These are phyloP conservation scores for Tephrocybe sp. DNA, from an alignment of 768 basidiomycete species.

Conservation along the genomic window DNA sequence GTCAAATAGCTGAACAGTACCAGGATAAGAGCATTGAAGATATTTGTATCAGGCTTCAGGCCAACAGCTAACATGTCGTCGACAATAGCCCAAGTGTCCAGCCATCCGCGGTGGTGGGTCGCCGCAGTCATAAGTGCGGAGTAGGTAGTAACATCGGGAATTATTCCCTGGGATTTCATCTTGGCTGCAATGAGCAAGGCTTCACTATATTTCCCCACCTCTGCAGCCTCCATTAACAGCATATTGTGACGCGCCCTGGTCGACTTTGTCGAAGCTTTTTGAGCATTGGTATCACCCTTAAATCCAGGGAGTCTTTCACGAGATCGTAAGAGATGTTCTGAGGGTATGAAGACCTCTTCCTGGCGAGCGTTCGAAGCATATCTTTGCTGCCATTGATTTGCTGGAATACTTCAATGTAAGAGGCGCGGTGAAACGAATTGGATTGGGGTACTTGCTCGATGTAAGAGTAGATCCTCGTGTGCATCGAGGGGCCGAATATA, in stretches of 20 bases:
- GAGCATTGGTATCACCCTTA: conserved; percentile 14
- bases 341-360: conserved; percentile 6
- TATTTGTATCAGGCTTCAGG: conserved; percentile 46
- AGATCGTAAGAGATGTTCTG: conserved; percentile 11
- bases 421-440: neutral
- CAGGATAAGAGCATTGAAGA: conserved; percentile 61
- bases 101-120: conserved; percentile 37
- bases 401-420: conserved; percentile 3
- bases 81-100: conserved; percentile 63
- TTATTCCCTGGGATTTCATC: conserved; percentile 58
- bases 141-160: conserved; percentile 59
- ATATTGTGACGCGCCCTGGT: conserved; percentile 31
- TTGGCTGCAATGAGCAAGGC: conserved; percentile 46
- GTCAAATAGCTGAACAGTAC: conserved; percentile 34
- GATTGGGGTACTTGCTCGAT: conserved; percentile 5
- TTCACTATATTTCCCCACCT: conserved; percentile 31
- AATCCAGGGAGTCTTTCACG: conserved; percentile 7
- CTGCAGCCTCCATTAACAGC: conserved; percentile 36
- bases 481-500: conserved; percentile 2
- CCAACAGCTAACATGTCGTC: conserved; percentile 64
- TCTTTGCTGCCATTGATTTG: conserved; percentile 3
- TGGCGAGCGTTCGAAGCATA: conserved; percentile 7
- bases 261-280: conserved; percentile 16
- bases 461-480: neutral
- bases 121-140: conserved; percentile 54